Evolutionary conservation across 2,329 filamentous ascomycete genomes (phyloP), one percentile per base, ranked within the genome.

Genomic region (Pseudogymnoascus verrucosus): DNA sequence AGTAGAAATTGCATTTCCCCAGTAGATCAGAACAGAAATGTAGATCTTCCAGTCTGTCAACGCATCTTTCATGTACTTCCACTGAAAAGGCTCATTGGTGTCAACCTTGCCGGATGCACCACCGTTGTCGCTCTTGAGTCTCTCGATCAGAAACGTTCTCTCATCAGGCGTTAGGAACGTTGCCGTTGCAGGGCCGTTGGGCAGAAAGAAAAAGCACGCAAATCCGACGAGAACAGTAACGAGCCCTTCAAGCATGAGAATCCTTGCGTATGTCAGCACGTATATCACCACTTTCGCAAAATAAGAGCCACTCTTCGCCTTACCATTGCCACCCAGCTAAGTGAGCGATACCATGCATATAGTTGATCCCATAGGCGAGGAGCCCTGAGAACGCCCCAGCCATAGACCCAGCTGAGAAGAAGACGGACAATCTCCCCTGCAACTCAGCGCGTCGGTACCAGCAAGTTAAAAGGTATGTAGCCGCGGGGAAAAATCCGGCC

Each of bases 121-220:
- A 63, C 72, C 71, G 3, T 89, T 80, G 73, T 93, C 90, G 3
- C 78, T 74, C 47, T 82, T 82, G 7, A 95, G 80, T 4, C 90
- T 84, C 8, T 84, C 80, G 14, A 91, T 76, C 0, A 93, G 88
- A 8, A 89, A 84, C 7, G 79, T 80, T 36, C 89, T 87, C 68
- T 95, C 90, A 5, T 84, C 81, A 0, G 82, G 78, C 0, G 82
- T 82, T 5, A 95, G 79, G 71, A 93, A 95, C 2, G 73, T 83
- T 39, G 89, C 89, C 65, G 89, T 81, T 66, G 88, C 86, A 0
- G 90, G 90, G 71, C 90, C 93, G 71, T 95, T 89, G 67, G 90
- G 84, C 1, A 93, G 88, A 26, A 64, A 62, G 26, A 79, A 79
- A 74, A 75, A 81, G 61, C 79, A 74, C 21, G 78, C 68, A 16